phyloP scores from a whole-genome alignment of 441 rosid species.

The Jatropha multifida region DNA sequence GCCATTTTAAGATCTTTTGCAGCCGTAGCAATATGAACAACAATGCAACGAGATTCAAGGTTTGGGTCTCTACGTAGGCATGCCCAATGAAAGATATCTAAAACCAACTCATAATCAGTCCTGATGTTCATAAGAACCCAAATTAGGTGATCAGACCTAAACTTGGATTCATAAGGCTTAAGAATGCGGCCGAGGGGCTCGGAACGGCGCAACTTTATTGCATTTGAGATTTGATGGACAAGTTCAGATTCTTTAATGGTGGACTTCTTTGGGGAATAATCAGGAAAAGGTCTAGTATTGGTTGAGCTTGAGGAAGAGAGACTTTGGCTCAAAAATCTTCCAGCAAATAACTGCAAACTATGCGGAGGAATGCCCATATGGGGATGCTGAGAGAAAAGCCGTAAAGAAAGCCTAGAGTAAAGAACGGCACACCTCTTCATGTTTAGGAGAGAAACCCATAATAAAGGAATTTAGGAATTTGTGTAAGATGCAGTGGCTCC shows the following conservation, averaged over 20 bases:
- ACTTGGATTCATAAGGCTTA: conserved; percentile 67
- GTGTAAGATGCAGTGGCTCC: conserved; percentile 14
- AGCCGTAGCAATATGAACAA: conserved; percentile 68
- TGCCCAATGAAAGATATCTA: conserved; percentile 88
- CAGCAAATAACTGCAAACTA: conserved; percentile 23
- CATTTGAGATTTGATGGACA: conserved; percentile 63
- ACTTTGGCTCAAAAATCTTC: conserved; percentile 34
- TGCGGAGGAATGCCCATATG: conserved; percentile 15
- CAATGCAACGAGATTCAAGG: conserved; percentile 73
- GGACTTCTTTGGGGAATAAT: conserved; percentile 79
- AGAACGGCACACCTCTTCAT: conserved; percentile 53
- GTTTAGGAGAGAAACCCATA: conserved; percentile 40
- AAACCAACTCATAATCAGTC: conserved; percentile 61
- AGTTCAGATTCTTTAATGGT: conserved; percentile 65
- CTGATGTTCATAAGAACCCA: conserved; percentile 88
- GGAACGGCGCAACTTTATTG: conserved; percentile 55
- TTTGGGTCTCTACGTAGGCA: conserved; percentile 56
- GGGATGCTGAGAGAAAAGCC: conserved; percentile 26
- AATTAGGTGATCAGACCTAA: conserved; percentile 70
- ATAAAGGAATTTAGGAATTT: conserved; percentile 28
- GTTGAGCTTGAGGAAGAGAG: conserved; percentile 29
- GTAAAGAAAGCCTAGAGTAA: conserved; percentile 32
- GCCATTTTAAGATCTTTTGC: conserved; percentile 60
- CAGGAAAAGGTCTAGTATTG: conserved; percentile 70
- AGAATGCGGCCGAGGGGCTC: conserved; percentile 62